Percentiles rank a stretch among this genome's conserved stretches.
These are phyloP conservation scores for Mycosphaerella arachidis DNA, from an alignment of 2,329 filamentous ascomycete species.

Conservation along the genomic window DNA sequence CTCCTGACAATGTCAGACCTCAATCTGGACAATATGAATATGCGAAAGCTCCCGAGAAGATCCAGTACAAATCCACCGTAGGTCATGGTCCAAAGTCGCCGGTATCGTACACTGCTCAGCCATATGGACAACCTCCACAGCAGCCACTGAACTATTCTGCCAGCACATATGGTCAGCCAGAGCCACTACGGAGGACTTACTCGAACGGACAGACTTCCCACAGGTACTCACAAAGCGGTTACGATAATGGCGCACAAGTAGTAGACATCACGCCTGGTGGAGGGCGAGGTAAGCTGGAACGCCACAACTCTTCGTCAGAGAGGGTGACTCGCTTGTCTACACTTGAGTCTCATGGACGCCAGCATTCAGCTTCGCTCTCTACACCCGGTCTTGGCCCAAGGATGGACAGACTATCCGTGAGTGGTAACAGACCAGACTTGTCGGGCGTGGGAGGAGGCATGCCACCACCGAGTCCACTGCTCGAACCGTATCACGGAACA, in stretches of 20 bases:
- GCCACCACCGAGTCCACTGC: conserved; percentile 74
- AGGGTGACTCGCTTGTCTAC: conserved; percentile 18
- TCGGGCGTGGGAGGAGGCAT: conserved; percentile 36
- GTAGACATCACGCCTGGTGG: conserved; percentile 41
- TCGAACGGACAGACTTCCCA: conserved; percentile 5
- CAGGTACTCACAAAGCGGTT: conserved; percentile 18
- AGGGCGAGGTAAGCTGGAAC: conserved; percentile 22
- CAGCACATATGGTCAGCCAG: conserved; percentile 15
- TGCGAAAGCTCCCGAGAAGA: conserved; percentile 37
- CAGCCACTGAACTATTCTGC: conserved; percentile 13
- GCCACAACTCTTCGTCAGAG: conserved; percentile 14
- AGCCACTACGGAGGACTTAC: conserved; percentile 21
- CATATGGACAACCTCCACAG: conserved; percentile 15
- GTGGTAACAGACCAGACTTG: conserved; percentile 42
- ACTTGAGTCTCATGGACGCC: conserved; percentile 8
- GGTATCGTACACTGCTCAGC: conserved; percentile 10
- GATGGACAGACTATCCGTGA: conserved; percentile 46
- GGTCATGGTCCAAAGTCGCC: conserved; percentile 1
- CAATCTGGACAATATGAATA: conserved; percentile 32
- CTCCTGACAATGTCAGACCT: conserved; percentile 17
- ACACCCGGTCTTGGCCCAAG: conserved; percentile 36
- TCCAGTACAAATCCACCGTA: conserved; percentile 39
- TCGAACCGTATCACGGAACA: conserved; percentile 89
- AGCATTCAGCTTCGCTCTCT: neutral
- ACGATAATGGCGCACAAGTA: conserved; percentile 29